Evolutionary conservation across 768 basidiomycete species (phyloP), one percentile per base, ranked within the genome.

Genomic region (Rubroboletus pulcherrimus): DNA sequence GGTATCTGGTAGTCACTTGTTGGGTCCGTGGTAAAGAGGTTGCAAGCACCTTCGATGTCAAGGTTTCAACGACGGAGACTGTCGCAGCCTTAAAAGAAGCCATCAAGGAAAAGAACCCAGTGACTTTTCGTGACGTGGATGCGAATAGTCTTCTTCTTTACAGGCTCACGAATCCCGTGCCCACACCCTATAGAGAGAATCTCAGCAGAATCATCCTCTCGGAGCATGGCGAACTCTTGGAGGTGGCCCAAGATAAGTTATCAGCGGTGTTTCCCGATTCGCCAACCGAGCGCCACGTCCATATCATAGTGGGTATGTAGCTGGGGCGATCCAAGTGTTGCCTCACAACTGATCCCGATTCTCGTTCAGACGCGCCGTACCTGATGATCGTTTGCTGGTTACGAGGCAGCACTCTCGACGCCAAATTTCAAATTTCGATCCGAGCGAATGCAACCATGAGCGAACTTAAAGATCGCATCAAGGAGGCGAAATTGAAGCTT

Each of bases 341-440:
- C 41, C 12, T 24, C 5, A 12, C 14, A 24, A 24, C 14, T 24
- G 21, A 24, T 42, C 24, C 21, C 14, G 19, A 24, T 24, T 24
- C 24, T 24, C 24, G 11, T 40, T 24, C 41, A 42, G 41, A 42
- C 14, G 21, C 24, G 14, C 21, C 41, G 10, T 9, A n/a, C 21
- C 4, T 14, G 41, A 15, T 10, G 10, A 19, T 42, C 7, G 12
- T 14, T 24, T 14, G 21, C 7, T 42, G 41, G 21, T 7, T 24
- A 42, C 24, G 41, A 42, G 7, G 14, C 21, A 24, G 12, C 12
- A 24, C 12, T 15, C 7, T 42, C 14, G 6, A 21, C 1, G 14
- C 21, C 3, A 14, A n/a, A n/a, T 17, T 37, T 17, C 15, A 77
- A 8, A 7, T 31, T 31, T 31, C 30, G 8, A 31, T 31, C 30